Conservation (phyloP, 2,329 filamentous ascomycete species). For the Myotisia sp. region DNA sequence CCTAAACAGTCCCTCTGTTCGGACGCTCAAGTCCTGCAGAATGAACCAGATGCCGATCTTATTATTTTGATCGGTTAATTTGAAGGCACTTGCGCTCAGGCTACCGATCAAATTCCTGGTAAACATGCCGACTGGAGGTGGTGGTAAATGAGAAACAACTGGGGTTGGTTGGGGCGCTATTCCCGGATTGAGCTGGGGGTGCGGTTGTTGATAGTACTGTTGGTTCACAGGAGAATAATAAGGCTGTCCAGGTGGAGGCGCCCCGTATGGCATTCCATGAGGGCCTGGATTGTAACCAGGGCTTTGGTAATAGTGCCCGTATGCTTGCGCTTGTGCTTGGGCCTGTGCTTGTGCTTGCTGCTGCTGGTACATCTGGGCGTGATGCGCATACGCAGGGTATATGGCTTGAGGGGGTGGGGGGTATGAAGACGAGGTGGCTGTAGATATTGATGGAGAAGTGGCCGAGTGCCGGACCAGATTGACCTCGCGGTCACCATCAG, state of each 20-base stretch:
- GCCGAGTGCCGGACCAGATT: constrained; percentile 54
- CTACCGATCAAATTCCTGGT: constrained; percentile 91
- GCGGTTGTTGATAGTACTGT: constrained; percentile 2
- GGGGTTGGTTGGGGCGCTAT: constrained; percentile 8
- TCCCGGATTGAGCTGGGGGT: too few species aligned
- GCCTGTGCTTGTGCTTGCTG: not conserved
- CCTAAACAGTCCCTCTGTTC: constrained; percentile 85
- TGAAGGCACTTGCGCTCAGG: constrained; percentile 74
- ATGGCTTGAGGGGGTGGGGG: constrained; percentile 33
- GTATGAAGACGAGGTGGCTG: constrained; percentile 66
- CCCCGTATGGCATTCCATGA: constrained; percentile 18
- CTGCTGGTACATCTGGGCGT: constrained; percentile 28
- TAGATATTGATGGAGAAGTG: constrained; percentile 62
- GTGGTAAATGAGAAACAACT: constrained; percentile 18
- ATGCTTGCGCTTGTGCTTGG: constrained; percentile 15
- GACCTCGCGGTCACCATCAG: constrained; percentile 46
- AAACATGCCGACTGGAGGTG: constrained; percentile 63
- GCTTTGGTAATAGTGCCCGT: constrained; percentile 23
- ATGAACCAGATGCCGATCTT: constrained; percentile 94
- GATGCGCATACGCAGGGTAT: constrained; percentile 14
- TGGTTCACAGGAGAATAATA: constrained; percentile 8
- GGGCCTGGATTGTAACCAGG: constrained; percentile 14
- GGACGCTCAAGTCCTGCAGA: constrained; percentile 82
- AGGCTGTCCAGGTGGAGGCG: constrained; percentile 11
- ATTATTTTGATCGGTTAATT: constrained; percentile 61